Evolutionary conservation across 2,329 filamentous ascomycete species (phyloP).

Genomic region (Huntiella omanensis): DNA sequence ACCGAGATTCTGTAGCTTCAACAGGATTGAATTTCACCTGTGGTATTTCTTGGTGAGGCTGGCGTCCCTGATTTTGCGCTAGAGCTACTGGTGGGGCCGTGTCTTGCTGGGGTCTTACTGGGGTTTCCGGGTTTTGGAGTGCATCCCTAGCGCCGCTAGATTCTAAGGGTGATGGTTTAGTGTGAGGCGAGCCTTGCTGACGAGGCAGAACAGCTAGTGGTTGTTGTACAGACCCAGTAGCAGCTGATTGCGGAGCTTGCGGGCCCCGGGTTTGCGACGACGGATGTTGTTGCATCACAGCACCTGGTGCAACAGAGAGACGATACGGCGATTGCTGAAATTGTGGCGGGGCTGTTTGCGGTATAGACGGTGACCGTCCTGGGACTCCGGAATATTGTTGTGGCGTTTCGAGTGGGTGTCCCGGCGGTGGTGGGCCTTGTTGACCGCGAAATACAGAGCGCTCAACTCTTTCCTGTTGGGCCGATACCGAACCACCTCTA

Average conservation of each 20-base stretch:
- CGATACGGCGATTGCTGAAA: conserved; percentile 10
- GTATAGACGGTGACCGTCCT: not conserved
- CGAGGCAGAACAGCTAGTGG: conserved; percentile 14
- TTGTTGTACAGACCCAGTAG: conserved; percentile 13
- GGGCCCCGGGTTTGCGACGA: not conserved
- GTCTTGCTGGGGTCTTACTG: conserved; percentile 6
- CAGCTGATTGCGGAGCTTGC: no score
- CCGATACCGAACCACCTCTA: no score
- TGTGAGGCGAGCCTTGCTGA: conserved; percentile 19
- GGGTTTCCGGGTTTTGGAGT: conserved; percentile 1
- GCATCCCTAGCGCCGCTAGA: conserved; percentile 5
- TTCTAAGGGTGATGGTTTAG: conserved; percentile 1
- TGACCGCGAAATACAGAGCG: no score
- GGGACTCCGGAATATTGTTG: not conserved
- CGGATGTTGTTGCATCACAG: conserved; percentile 13
- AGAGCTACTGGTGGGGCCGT: conserved; percentile 6
- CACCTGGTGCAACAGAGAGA: conserved; percentile 4
- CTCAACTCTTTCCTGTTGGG: no score
- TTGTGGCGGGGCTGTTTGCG: conserved; percentile 15
- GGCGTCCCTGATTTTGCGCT: conserved; percentile 7
- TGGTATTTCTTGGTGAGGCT: not conserved
- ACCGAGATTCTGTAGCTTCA: not conserved
- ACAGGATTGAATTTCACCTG: not conserved
- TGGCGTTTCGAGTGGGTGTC: not conserved
- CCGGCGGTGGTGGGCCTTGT: not conserved